These are phyloP conservation scores for Leptoxyphium fumago DNA, from an alignment of 2,329 filamentous ascomycete species.

Conservation along the genomic window DNA sequence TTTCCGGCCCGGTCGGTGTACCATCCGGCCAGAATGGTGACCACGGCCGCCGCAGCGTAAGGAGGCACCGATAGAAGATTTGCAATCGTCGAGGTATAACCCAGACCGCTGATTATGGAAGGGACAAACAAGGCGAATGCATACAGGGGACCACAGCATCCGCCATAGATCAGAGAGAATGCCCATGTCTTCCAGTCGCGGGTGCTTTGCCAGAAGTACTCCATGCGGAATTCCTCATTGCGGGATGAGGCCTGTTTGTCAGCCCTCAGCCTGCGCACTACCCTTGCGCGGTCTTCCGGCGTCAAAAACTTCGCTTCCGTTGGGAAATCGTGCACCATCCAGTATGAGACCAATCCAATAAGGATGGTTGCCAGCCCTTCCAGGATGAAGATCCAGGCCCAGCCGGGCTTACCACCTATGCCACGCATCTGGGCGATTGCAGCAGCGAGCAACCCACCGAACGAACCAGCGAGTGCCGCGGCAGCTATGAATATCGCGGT, in stretches of 20 bases:
- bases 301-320: conserved; percentile 58
- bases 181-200: conserved; percentile 76
- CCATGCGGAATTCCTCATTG: conserved; percentile 59
- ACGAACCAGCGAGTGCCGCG: conserved; percentile 63
- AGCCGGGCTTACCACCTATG: conserved; percentile 33
- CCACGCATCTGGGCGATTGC: conserved; percentile 58
- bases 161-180: conserved; percentile 66
- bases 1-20: conserved; percentile 59
- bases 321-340: conserved; percentile 72
- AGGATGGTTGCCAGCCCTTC: conserved; percentile 55
- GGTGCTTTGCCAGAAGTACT: conserved; percentile 52
- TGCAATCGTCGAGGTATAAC: conserved; percentile 45
- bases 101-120: conserved; percentile 50
- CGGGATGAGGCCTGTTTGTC: conserved; percentile 64
- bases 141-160: conserved; percentile 56
- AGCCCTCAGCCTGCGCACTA: conserved; percentile 52
- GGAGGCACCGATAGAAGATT: conserved; percentile 65
- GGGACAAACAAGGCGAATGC: conserved; percentile 67
- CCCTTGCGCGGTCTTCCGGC: conserved; percentile 52
- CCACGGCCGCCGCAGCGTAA: conserved; percentile 53
- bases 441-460: conserved; percentile 59
- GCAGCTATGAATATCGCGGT: conserved; percentile 75
- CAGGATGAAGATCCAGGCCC: conserved; percentile 21
- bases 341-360: conserved; percentile 54
- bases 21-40: conserved; percentile 58